Evolutionary conservation across 1,284 basidiomycete species (phyloP).

Genomic region (Meira nashicola): DNA sequence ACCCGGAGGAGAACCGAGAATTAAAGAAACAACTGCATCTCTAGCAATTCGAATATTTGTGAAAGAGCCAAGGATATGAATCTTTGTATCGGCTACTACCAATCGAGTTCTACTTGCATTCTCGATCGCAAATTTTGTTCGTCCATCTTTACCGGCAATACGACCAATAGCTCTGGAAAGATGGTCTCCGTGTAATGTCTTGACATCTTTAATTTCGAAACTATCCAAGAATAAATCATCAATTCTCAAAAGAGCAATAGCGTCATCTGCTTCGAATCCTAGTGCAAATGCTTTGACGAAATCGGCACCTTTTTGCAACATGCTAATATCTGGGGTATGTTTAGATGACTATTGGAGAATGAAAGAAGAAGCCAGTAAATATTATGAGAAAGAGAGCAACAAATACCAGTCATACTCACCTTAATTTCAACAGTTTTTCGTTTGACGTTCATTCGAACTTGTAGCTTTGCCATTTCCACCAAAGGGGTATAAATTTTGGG

Average conservation of each 20-base stretch:
- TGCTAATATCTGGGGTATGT: conserved; percentile 62
- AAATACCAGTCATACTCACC: conserved; percentile 58
- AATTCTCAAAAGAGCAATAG: conserved; percentile 85
- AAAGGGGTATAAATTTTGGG: conserved; percentile 91
- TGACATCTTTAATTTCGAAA: conserved; percentile 96
- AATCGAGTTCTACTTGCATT: conserved; percentile 92
- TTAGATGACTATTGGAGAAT: conserved; percentile 70
- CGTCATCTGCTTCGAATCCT: conserved; percentile 81
- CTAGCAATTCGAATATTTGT: conserved; percentile 95
- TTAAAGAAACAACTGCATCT: conserved; percentile 89
- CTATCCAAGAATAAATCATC: conserved; percentile 97
- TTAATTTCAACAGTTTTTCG: conserved; percentile 83
- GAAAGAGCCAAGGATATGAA: conserved; percentile 88
- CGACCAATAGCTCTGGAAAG: conserved; percentile 91
- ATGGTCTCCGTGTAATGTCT: conserved; percentile 94
- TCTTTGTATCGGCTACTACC: conserved; percentile 95
- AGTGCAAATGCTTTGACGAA: conserved; percentile 92
- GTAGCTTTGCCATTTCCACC: conserved; percentile 86
- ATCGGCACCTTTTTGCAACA: conserved; percentile 92
- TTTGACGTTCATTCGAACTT: conserved; percentile 93
- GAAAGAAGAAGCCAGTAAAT: neutral
- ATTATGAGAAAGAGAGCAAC: neutral
- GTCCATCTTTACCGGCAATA: conserved; percentile 95
- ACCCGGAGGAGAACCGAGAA: conserved; percentile 89
- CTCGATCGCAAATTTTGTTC: conserved; percentile 97